Evolutionary conservation across 805 yeast species (phyloP), one percentile per base, ranked within the genome.

Genomic region (Candida fluviatilis): DNA sequence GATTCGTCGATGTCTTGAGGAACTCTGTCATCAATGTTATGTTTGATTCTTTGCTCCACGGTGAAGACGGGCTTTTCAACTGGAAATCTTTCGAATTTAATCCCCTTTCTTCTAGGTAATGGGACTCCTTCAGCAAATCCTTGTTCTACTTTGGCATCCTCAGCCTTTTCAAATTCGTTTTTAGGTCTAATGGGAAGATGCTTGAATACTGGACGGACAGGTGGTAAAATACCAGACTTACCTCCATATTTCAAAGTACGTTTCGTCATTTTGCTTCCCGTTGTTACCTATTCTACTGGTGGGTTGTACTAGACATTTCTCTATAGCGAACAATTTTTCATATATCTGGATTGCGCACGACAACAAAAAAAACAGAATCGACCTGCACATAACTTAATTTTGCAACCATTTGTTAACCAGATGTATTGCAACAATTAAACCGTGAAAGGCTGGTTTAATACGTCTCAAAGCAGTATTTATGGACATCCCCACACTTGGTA

Each of bases 221-320:
- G 69, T 34, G 97, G 97, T 47, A 90, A 71, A 35, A 86, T 70
- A 57, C 97, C 97, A 35, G 91, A 82, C 60, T 84, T 83, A 12
- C 79, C 79, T 21, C 80, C 79, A 52, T 62, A 68, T 49, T 67
- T 75, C 34, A 74, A 51, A 18, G 69, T 65, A 37, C 77, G 69
- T 48, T 73, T 76, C 37, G 78, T 73, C 74, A 76, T 73, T 21
- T 6, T 13, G 5, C 7, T 26, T 6, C 29, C 13, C 4, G 25
- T n/a, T 23, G 15, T 13, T 13, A 23, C 5, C 34, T 33, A 15
- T 15, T 23, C n/a, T 10, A 26, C 5, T 5, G 6, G 13, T 10
- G 7, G 29, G 6, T 12, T 13, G 5, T 26, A 13, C n/a, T 26
- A 8, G 29, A 12, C 15, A 8, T 26, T 6, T 26, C 29, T 7